Evolutionary conservation across 2,329 filamentous ascomycete species (phyloP).

Genomic region (Lasiodiplodia hormozganensis): DNA sequence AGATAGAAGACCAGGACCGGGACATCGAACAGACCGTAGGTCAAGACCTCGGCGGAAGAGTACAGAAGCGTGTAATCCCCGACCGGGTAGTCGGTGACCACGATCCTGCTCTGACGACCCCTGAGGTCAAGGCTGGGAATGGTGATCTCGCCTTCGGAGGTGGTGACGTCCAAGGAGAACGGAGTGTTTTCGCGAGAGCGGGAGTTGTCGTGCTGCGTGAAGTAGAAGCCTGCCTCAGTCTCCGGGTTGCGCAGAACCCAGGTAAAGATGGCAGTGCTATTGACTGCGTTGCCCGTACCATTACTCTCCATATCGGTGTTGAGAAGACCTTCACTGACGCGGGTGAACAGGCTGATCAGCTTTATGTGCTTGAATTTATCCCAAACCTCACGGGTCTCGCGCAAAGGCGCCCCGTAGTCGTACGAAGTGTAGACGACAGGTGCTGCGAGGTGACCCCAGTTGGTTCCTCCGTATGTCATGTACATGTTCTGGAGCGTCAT

Average conservation of each 20-base stretch:
- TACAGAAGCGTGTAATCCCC: conserved; percentile 61
- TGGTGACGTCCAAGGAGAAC: conserved; percentile 64
- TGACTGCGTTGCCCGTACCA: conserved; percentile 57
- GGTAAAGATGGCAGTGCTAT: conserved; percentile 59
- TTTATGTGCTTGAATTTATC: conserved; percentile 70
- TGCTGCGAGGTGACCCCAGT: conserved; percentile 66
- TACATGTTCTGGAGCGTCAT: conserved; percentile 68
- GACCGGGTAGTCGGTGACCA: conserved; percentile 66
- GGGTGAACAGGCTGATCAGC: conserved; percentile 65
- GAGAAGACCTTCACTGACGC: conserved; percentile 63
- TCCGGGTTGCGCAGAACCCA: conserved; percentile 66
- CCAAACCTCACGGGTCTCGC: conserved; percentile 63
- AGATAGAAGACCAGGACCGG: conserved; percentile 51
- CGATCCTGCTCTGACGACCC: conserved; percentile 67
- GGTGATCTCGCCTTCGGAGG: conserved; percentile 61
- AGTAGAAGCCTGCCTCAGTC: conserved; percentile 65
- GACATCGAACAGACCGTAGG: conserved; percentile 47
- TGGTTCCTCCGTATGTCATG: conserved; percentile 71
- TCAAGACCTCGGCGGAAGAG: conserved; percentile 59
- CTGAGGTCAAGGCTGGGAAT: conserved; percentile 65
- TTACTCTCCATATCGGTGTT: conserved; percentile 63
- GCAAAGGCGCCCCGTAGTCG: conserved; percentile 69
- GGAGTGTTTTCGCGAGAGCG: conserved; percentile 58
- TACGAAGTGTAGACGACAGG: conserved; percentile 65
- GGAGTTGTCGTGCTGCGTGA: conserved; percentile 62